Percentiles rank a stretch among this genome's conserved stretches.
Conservation (phyloP, 2,329 filamentous ascomycete genomes). For the Gaeumannomyces tritici region DNA sequence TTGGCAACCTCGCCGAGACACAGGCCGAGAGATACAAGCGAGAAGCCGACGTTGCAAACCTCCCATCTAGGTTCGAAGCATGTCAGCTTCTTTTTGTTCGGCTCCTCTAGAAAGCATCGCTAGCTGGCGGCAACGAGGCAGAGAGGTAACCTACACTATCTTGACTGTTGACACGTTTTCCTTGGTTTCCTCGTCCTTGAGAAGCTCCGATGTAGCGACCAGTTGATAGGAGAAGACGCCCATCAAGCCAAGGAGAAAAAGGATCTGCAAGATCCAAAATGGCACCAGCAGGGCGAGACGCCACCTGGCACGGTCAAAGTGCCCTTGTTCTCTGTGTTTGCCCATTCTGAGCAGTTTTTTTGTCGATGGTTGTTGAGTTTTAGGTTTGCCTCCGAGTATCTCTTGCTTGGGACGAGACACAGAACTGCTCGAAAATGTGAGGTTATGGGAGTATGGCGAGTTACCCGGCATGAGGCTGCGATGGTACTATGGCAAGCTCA, state of each 20-base stretch:
- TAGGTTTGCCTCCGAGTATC: not conserved
- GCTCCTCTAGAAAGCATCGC: not conserved
- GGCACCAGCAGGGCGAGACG: constrained; percentile 35
- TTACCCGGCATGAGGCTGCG: not conserved
- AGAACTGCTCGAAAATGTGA: not conserved
- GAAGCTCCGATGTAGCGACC: constrained; percentile 32
- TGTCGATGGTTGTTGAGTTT: not conserved
- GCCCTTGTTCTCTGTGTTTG: constrained; percentile 37
- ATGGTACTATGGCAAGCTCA: not conserved
- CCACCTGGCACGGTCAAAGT: constrained; percentile 44
- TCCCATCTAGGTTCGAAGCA: constrained; percentile 36
- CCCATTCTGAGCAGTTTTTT: constrained; percentile 6
- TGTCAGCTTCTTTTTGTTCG: not conserved
- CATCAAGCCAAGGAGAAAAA: constrained; percentile 34
- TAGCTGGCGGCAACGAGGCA: not conserved
- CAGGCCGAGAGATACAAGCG: constrained; percentile 33
- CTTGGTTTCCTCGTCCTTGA: constrained; percentile 27
- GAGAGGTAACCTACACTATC: constrained; percentile 33
- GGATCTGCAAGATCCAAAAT: constrained; percentile 38
- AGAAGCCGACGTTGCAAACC: constrained; percentile 38
- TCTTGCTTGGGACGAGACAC: not conserved
- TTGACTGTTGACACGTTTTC: constrained; percentile 33
- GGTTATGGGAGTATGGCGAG: not conserved
- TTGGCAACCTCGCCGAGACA: constrained; percentile 32
- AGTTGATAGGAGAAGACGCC: constrained; percentile 45